phyloP scores from a whole-genome alignment of 352 stramenopile genomes.

The Globisporangium splendens region DNA sequence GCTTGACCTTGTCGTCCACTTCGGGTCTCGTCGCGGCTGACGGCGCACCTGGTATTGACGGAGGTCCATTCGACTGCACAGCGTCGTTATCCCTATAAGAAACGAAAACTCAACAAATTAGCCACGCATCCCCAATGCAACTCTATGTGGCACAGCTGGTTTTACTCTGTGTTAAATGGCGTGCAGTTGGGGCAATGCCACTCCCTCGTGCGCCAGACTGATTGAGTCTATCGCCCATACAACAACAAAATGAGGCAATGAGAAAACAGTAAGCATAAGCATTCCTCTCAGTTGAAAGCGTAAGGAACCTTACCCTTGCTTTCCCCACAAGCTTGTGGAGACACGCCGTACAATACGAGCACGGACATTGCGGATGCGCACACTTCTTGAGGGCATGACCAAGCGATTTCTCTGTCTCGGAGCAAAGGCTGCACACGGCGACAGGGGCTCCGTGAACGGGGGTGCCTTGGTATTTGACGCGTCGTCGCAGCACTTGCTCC shows the following conservation, averaged over 20 bases:
- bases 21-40: neutral
- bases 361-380: constrained; percentile 25
- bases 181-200: constrained; percentile 72
- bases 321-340: constrained; percentile 62
- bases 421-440: constrained; percentile 49
- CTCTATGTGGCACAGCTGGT: neutral
- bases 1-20: constrained; percentile 3
- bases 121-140: neutral
- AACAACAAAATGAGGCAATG: neutral
- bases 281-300: neutral
- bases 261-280: neutral
- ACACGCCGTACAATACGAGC: constrained; percentile 54
- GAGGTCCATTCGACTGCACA: neutral
- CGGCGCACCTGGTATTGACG: no score
- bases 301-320: constrained; percentile 23
- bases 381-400: constrained; percentile 5
- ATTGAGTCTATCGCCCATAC: constrained; percentile 23
- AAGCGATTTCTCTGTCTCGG: constrained; percentile 10
- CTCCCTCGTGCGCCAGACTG: constrained; percentile 49
- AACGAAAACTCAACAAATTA: constrained; percentile 1
- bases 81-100: neutral
- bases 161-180: constrained; percentile 6
- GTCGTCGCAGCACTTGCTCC: constrained; percentile 42
- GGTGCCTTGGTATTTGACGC: constrained; percentile 16
- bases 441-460: constrained; percentile 12